A percentile compares a stretch with the other conserved stretches of the same genome.
phyloP scores from a whole-genome alignment of 106 monocot genomes.

The Iris macrosiphon region DNA sequence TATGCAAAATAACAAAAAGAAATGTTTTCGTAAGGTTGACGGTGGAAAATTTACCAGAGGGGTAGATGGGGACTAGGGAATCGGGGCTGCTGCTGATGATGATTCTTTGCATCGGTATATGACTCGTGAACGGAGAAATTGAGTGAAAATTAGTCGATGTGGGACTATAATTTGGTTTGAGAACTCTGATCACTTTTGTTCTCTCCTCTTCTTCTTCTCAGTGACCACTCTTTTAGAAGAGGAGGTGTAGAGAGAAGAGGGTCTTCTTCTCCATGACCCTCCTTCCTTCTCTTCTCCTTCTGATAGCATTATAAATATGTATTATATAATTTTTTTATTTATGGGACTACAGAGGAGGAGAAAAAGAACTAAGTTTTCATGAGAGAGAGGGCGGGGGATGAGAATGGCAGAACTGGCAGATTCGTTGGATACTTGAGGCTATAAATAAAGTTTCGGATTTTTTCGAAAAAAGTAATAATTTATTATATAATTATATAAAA shows the following conservation, averaged over 20 bases:
- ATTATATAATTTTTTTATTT: no score
- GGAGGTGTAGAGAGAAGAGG: no score
- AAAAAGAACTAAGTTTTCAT: background rate
- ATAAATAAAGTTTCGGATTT: no score
- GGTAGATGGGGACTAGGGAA: constrained; percentile 22
- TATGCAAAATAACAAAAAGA: background rate
- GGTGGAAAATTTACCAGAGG: constrained; percentile 9
- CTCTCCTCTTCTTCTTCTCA: background rate
- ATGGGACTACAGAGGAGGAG: no score
- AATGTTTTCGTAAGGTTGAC: background rate
- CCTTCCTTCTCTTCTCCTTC: constrained; percentile 30
- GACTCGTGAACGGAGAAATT: background rate
- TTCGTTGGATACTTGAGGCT: no score
- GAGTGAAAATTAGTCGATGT: background rate
- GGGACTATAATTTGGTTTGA: constrained; percentile 1
- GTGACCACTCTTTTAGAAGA: background rate
- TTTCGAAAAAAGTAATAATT: no score
- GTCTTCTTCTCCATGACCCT: constrained; percentile 21
- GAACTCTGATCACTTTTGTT: background rate
- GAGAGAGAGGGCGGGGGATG: no score
- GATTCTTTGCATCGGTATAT: constrained; percentile 6
- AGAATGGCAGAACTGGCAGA: no score
- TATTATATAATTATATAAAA: no score
- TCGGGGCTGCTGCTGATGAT: constrained; percentile 27
- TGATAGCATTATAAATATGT: constrained; percentile 12